Conservation (phyloP, 805 yeast genomes). For the Zygosaccharomyces lentus region DNA sequence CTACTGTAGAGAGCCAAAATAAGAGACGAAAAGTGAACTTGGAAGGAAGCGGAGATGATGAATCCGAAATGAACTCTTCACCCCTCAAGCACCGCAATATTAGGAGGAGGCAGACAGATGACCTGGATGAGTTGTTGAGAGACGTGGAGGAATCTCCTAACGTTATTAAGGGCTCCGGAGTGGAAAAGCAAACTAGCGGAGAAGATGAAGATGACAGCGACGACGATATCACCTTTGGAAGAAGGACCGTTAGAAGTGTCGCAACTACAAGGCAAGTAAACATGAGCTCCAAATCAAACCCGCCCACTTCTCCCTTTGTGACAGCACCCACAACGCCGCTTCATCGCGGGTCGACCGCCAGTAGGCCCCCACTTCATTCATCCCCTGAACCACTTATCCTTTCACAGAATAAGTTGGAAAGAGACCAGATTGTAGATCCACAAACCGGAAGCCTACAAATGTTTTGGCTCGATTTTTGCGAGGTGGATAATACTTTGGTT, state of each 20-base stretch:
- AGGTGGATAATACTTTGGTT: slow-evolving; percentile 61
- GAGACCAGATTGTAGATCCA: slow-evolving; percentile 35
- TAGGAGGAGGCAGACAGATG: slow-evolving; percentile 6
- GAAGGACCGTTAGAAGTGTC: slow-evolving; percentile 31
- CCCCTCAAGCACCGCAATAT: slow-evolving; percentile 22
- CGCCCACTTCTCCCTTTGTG: slow-evolving; percentile 29
- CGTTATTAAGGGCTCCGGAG: slow-evolving; percentile 5
- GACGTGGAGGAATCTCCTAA: slow-evolving; percentile 27
- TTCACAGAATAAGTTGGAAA: slow-evolving; percentile 19
- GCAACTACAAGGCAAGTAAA: slow-evolving; percentile 26
- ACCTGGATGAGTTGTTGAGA: slow-evolving; percentile 13
- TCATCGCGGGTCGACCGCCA: not conserved
- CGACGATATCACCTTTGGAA: slow-evolving; percentile 31
- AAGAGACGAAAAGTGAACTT: slow-evolving; percentile 17
- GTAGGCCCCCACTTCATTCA: slow-evolving; percentile 1
- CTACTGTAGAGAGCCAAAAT: not conserved
- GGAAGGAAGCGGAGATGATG: slow-evolving; percentile 10
- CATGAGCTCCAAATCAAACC: slow-evolving; percentile 23
- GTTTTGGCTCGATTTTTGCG: slow-evolving; percentile 90
- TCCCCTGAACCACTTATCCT: slow-evolving; percentile 11
- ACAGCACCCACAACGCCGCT: slow-evolving; percentile 35
- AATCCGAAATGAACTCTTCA: slow-evolving; percentile 22
- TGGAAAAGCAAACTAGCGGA: slow-evolving; percentile 21
- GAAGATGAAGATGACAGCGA: slow-evolving; percentile 37
- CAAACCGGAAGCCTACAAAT: slow-evolving; percentile 54